phyloP scores from a whole-genome alignment of 2,329 filamentous ascomycete species.

The Aspergillus tubingensis region DNA sequence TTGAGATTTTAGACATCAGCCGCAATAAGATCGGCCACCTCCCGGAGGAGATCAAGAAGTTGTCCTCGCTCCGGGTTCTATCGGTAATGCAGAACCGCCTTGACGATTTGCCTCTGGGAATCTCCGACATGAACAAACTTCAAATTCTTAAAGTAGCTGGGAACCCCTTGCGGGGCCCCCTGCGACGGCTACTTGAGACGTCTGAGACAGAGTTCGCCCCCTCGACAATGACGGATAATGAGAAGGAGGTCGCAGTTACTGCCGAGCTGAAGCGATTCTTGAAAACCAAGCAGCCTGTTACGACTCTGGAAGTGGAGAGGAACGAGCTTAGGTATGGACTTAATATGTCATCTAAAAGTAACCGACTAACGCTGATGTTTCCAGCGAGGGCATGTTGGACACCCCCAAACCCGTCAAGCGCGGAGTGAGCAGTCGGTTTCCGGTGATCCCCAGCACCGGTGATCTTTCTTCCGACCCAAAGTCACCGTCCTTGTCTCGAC shows the following conservation, averaged over 20 bases:
- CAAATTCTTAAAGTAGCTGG: constrained; percentile 88
- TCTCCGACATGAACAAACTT: constrained; percentile 87
- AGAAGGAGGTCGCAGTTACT: constrained; percentile 62
- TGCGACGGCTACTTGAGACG: constrained; percentile 66
- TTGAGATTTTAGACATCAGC: constrained; percentile 92
- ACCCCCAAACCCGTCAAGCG: constrained; percentile 71
- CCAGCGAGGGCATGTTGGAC: constrained; percentile 71
- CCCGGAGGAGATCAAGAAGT: constrained; percentile 74
- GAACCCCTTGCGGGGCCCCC: constrained; percentile 81
- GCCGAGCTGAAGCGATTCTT: constrained; percentile 62
- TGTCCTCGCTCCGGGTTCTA: constrained; percentile 85
- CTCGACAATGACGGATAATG: constrained; percentile 57
- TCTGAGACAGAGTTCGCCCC: constrained; percentile 66
- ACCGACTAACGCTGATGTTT: constrained; percentile 30
- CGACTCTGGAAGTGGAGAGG: constrained; percentile 47
- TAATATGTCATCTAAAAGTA: not conserved
- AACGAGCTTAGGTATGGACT: constrained; percentile 45
- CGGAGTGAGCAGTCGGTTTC: constrained; percentile 58
- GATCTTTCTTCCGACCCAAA: constrained; percentile 69
- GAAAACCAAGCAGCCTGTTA: constrained; percentile 47
- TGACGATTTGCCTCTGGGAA: constrained; percentile 75
- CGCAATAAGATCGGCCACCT: constrained; percentile 79
- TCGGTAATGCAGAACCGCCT: constrained; percentile 86
- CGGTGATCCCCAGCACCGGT: constrained; percentile 52
- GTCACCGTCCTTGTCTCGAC: constrained; percentile 66